Evolutionary conservation across 2,329 filamentous ascomycete species (phyloP), one percentile per base, ranked within the genome.

Genomic region (Hypoxylon sp.): DNA sequence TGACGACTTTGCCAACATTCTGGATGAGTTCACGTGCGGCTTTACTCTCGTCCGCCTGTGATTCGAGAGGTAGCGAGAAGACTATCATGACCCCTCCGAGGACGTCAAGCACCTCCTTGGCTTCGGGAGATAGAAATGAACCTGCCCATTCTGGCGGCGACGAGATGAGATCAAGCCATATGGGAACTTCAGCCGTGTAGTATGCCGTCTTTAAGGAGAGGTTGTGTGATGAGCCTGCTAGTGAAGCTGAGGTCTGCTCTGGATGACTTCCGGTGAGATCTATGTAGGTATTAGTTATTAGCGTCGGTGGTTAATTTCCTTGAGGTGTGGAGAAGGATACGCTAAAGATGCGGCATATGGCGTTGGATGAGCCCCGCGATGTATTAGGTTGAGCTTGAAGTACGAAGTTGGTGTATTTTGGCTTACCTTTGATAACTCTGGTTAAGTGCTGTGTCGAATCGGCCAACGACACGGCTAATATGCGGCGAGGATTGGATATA

Each of bases 161-260:
- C 5, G 82, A 74, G 64, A 90, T 82, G 50, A 90, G 82, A 74
- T 92, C 90, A n/a, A 92, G 82, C 90, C 90, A 92, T 71, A 92
- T 82, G 48, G 90, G 89, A 2, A 92, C 82, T 0, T 82, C 82
- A 59, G 88, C 84, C 25, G 79, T 83, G 81, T 91, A 92, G 81
- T 92, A 92, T 13, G 81, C 74, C 20, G 89, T 92, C 67, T 83
- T 82, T 61, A 92, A 79, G 7, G 79, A 66, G 33, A 90, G 83
- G 48, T 80, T 77, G 73, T 91, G 89, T 14, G 89, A 89, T 35
- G 84, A 85, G 27, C 90, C 90, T 1, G 90, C 89, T 33, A 90
- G 80, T 2, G 83, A 81, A 2, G 80, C 75, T 6, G 77, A 79
- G 14, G 79, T 78, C 48, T 80, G 74, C 31, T 79, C 79, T 31